Evolutionary conservation across 2,329 filamentous ascomycete genomes (phyloP), one percentile per base, ranked within the genome.

Genomic region (Fusarium veterinarium): DNA sequence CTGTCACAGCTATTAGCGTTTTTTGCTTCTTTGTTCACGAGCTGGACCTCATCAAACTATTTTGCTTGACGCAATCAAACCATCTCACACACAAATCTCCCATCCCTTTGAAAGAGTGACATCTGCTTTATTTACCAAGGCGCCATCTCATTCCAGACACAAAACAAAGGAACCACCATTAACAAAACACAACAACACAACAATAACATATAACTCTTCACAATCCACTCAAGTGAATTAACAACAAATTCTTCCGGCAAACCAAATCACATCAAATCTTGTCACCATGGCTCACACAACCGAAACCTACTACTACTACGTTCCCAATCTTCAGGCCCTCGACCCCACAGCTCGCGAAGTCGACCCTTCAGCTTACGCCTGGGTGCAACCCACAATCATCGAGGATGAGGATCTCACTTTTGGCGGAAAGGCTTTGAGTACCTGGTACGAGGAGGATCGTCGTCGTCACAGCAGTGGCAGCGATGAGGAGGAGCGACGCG

Each of bases 401-500:
- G 88, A 90, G 62, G 88, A 90, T 76, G 88, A 90, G 63, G 88
- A 90, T 71, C 82, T 90, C 41, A 89, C 85, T 78, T 90, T 90
- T 74, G 87, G 88, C 62, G 88, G 88, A 75, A 90, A 90, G 84
- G 84, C 87, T 42, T 79, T 90, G 45, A 88, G 87, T 78, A 81
- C 85, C 20, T 90, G 88, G 88, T 89, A 90, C 78, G 88, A 90
- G 80, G 88, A 90, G 81, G 87, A 89, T 70, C 83, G 86, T 45
- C 80, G 83, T 55, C 81, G 84, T 23, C 78, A 84, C 56, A 85
- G 82, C 80, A 80, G 78, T 60, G 79, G 82, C 78, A 79, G 78
- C 63, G 80, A 84, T 40, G 78, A 81, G 75, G 79, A 82, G 75
- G 79, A 82, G 78, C 76, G 80, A 20, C 78, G 82, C 23, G 82